phyloP scores from a whole-genome alignment of 805 yeast genomes.

The Candida insectalens region DNA sequence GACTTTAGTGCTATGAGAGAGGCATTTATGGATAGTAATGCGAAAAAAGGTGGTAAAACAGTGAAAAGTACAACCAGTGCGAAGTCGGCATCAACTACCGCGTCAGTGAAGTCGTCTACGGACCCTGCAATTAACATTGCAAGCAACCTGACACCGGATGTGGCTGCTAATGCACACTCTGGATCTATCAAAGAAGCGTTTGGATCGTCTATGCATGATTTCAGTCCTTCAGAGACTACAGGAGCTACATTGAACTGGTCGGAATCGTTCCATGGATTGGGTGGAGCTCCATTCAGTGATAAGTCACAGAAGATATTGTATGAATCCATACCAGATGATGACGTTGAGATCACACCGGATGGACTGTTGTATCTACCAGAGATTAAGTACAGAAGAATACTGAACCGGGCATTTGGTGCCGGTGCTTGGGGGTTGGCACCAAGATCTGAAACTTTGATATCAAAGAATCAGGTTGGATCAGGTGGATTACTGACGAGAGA shows the following conservation, averaged over 20 bases:
- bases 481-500: slow-evolving; percentile 66
- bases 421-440: slow-evolving; percentile 99
- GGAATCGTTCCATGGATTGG: slow-evolving; percentile 78
- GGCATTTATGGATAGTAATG: slow-evolving; percentile 14
- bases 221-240: slow-evolving; percentile 8
- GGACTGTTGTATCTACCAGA: slow-evolving; percentile 90
- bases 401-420: slow-evolving; percentile 91
- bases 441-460: slow-evolving; percentile 71
- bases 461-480: slow-evolving; percentile 34
- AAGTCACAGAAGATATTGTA: slow-evolving; percentile 51
- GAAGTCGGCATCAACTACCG: neutral
- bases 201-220: slow-evolving; percentile 16
- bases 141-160: slow-evolving; percentile 4
- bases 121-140: slow-evolving; percentile 20
- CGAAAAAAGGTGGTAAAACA: slow-evolving; percentile 2
- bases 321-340: slow-evolving; percentile 54
- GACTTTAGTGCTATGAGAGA: slow-evolving; percentile 16
- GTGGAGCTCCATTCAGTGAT: slow-evolving; percentile 62
- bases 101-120: neutral
- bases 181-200: slow-evolving; percentile 12
- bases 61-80: slow-evolving; percentile 1
- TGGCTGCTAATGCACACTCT: slow-evolving; percentile 3
- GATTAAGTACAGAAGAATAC: slow-evolving; percentile 83
- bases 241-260: slow-evolving; percentile 58
- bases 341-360: slow-evolving; percentile 92